Conservation (phyloP, 1,284 basidiomycete genomes). For the Boletus coffeatus region DNA sequence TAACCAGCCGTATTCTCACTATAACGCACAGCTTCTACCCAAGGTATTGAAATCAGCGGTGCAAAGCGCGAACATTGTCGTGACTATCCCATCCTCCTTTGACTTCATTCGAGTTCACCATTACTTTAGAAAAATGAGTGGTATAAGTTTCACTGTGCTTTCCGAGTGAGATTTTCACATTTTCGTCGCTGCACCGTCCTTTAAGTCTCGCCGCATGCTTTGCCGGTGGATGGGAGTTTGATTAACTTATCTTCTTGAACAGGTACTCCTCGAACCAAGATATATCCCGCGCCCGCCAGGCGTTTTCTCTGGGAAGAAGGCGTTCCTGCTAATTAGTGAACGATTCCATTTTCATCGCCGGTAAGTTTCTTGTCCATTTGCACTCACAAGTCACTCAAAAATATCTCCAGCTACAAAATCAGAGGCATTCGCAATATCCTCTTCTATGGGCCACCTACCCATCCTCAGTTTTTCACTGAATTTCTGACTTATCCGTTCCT, state of each 20-base stretch:
- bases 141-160: constrained; percentile 76
- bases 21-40: constrained; percentile 61
- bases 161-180: constrained; percentile 63
- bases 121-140: constrained; percentile 68
- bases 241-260: constrained; percentile 3
- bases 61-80: constrained; percentile 79
- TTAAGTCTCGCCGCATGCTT: not conserved
- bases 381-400: constrained; percentile 1
- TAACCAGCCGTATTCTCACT: constrained; percentile 1
- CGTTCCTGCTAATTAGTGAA: constrained; percentile 90
- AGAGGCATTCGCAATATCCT: constrained; percentile 89
- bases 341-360: constrained; percentile 97
- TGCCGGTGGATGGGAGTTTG: not conserved
- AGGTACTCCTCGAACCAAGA: constrained; percentile 93
- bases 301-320: constrained; percentile 89
- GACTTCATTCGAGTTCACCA: constrained; percentile 94
- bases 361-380: constrained; percentile 32
- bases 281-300: constrained; percentile 87
- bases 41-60: constrained; percentile 86
- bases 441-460: constrained; percentile 90
- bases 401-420: constrained; percentile 68
- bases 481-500: constrained; percentile 84
- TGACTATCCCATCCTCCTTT: constrained; percentile 94
- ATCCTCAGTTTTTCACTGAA: constrained; percentile 90
- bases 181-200: not conserved